Evolutionary conservation across 2,329 filamentous ascomycete genomes (phyloP), one percentile per base, ranked within the genome.

Genomic region (Microcyclospora pomicola): DNA sequence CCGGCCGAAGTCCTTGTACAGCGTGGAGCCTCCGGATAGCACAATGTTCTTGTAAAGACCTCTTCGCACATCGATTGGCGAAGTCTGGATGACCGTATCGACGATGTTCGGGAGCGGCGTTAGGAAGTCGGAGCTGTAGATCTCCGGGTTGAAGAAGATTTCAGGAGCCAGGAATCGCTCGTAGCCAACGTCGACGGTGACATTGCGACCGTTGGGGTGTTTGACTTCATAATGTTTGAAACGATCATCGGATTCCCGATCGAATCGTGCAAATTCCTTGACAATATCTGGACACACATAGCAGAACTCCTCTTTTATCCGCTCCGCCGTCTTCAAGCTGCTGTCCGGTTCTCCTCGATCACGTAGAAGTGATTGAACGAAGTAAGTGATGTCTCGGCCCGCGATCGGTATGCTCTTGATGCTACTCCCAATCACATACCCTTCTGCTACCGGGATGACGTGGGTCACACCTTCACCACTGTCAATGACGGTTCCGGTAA

Each of bases 41-140:
- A 98, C 91, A 65, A 98, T 98, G 66, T 98, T 98, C 77, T 98
- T 98, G 75, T 98, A 98, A 29, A 98, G 72, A 31, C 91, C 91
- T 65, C 91, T 78, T 56, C 91, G 82, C 33, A 98, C 92, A 58
- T 98, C 91, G 53, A 98, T 98, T 31, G 91, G 91, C 27, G 88
- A 94, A 40, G 86, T 88, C 64, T 98, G 91, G 53, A 98, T 98
- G 46, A 96, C 91, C 40, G 81, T 82, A 58, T 98, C 91, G 44
- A 98, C 92, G 36, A 98, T 91, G 36, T 75, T 82, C 15, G 91
- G 91, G 7, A 98, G 74, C 11, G 91, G 91, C 10, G 91, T 98
- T 48, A 98, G 68, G 69, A 98, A 98, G 60, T 98, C 91, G 49
- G 88, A 96, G 44, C 85, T 94, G 72, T 96, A 96, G 55, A 98